phyloP scores from a whole-genome alignment of 495 filamentous ascomycete species.

The Tuber umbilicatum region DNA sequence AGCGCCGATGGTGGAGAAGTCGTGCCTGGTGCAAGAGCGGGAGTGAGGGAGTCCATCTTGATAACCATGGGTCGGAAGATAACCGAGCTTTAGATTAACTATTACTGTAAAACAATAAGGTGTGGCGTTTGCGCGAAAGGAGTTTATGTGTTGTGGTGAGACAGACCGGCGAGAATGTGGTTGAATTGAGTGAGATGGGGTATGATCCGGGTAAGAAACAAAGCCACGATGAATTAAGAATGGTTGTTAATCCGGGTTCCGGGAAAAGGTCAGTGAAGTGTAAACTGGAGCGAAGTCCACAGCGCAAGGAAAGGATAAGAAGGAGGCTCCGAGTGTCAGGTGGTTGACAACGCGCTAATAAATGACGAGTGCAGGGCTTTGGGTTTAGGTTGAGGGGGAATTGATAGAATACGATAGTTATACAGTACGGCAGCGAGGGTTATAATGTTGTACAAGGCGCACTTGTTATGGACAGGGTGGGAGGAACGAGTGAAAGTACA shows the following conservation, averaged over 20 bases:
- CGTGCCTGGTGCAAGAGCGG: slow-evolving; percentile 20
- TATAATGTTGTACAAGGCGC: not conserved
- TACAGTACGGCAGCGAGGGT: slow-evolving; percentile 3
- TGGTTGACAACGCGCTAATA: slow-evolving; percentile 8
- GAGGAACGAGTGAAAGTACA: not conserved
- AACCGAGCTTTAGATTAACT: not conserved
- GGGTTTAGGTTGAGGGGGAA: slow-evolving; percentile 13
- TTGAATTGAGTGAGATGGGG: not conserved
- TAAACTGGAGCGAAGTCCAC: slow-evolving; percentile 12
- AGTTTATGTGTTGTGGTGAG: not conserved
- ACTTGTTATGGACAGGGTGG: not conserved
- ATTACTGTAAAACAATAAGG: not conserved
- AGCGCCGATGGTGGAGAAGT: slow-evolving; percentile 15
- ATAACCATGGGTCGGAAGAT: slow-evolving; percentile 4
- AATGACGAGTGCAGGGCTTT: not conserved
- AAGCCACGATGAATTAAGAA: not conserved
- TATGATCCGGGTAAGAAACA: slow-evolving; percentile 6
- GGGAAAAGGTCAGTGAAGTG: not conserved
- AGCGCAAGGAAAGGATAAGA: slow-evolving; percentile 1
- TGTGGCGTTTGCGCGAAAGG: not conserved
- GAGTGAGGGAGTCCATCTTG: slow-evolving; percentile 20
- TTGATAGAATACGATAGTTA: slow-evolving; percentile 18
- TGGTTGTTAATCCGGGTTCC: slow-evolving; percentile 2
- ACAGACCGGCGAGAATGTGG: not conserved
- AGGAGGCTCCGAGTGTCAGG: not conserved